Evolutionary conservation across 1,139 yeast species (phyloP), one percentile per base, ranked within the genome.

Genomic region (Kodamaea plutei): DNA sequence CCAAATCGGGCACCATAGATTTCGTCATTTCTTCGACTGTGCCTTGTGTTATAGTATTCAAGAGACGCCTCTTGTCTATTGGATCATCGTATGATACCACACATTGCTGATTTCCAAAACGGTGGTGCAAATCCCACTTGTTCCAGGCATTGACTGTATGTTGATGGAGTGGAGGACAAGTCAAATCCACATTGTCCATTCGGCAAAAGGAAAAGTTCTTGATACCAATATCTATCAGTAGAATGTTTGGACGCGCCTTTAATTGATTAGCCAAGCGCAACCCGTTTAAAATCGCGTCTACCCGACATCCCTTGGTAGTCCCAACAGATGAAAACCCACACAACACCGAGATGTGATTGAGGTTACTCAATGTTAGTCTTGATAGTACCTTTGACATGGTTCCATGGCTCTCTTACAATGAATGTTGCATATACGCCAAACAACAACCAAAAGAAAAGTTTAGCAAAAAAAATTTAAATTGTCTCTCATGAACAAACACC

Each of bases 151-250:
- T 19, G 29, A 36, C 5, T 34, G 27, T 5, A 43, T 50, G 29
- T 12, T 20, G 25, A 17, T 29, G 25, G 17, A 26, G 16, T 8
- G 21, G 18, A 7, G 29, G 28, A 3, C 29, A 5, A 4, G 11
- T 17, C 19, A 45, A 35, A 32, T 51, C 37, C 22, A 45, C 32
- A 4, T 36, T 34, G 19, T 35, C 28, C 9, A 54, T 39, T 29
- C 51, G 50, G 43, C 72, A 65, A 39, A 56, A 64, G 3, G 69
- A 55, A 35, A 66, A 63, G 45, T 66, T 64, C 44, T 64, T 65
- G 33, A 65, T 45, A 5, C 73, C 73, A 9, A 66, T 52, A 38
- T 66, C 73, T 8, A 66, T 50, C 8, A 67, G 49, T 5, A 58
- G 37, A 5, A 61, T 35, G 22, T 44, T 42, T 24, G 55, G 41